These are phyloP conservation scores for Podaxis carcinomalis DNA, from an alignment of 768 basidiomycete species.

Conservation along the genomic window DNA sequence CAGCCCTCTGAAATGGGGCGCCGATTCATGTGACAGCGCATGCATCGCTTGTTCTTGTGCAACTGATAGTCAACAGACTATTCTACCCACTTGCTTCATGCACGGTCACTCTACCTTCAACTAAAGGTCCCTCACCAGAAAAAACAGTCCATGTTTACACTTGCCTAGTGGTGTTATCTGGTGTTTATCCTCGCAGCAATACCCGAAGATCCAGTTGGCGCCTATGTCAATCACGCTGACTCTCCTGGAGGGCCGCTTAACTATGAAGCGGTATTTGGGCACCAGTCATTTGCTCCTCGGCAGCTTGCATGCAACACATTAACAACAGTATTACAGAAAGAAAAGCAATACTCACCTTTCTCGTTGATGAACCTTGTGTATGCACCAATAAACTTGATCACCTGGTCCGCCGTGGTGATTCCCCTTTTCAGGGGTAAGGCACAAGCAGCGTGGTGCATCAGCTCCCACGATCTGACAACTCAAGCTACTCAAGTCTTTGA, in stretches of 20 bases:
- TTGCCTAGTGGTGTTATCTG: neutral
- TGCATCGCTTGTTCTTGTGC: no score
- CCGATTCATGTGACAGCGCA: no score
- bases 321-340: neutral
- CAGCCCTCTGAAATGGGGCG: no score
- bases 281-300: constrained; percentile 26
- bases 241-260: neutral
- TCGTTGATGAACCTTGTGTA: constrained; percentile 75
- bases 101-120: neutral
- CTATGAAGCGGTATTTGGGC: no score
- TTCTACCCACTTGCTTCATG: no score
- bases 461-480: no score
- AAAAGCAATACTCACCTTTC: constrained; percentile 49
- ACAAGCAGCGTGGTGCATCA: constrained; percentile 51
- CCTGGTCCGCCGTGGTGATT: constrained; percentile 63
- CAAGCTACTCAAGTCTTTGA: no score
- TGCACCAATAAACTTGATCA: constrained; percentile 77
- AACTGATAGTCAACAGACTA: no score
- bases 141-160: neutral
- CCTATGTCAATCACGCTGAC: neutral
- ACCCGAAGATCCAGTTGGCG: neutral
- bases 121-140: neutral
- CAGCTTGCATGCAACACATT: constrained; percentile 23
- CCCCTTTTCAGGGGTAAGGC: constrained; percentile 80
- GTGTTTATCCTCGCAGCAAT: neutral